phyloP scores from a whole-genome alignment of 805 yeast species.

The Cyberlindnera euphorbiae region DNA sequence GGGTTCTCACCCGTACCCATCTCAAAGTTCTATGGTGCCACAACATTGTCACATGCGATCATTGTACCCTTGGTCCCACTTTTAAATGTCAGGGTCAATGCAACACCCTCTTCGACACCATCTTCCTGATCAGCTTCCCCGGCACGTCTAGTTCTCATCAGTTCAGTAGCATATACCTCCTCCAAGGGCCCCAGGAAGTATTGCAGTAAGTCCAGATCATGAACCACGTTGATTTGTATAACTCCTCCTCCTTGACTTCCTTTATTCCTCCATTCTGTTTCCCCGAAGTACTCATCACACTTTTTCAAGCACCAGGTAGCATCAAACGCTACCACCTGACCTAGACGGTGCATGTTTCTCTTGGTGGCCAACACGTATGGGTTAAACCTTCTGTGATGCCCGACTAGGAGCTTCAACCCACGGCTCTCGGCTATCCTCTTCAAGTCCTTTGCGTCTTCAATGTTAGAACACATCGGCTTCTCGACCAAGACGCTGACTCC shows the following conservation, averaged over 20 bases:
- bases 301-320: conserved; percentile 19
- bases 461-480: conserved; percentile 17
- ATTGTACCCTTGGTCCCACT: conserved; percentile 16
- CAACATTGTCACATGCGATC: conserved; percentile 18
- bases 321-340: conserved; percentile 16
- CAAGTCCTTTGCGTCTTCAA: conserved; percentile 12
- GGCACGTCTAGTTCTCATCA: conserved; percentile 9
- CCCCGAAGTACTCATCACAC: conserved; percentile 15
- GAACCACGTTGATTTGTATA: conserved; percentile 17
- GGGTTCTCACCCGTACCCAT: conserved; percentile 23
- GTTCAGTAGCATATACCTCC: conserved; percentile 15
- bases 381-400: conserved; percentile 18
- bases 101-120: conserved; percentile 19
- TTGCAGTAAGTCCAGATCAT: conserved; percentile 17
- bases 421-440: conserved; percentile 6
- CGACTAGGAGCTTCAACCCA: conserved; percentile 10
- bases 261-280: conserved; percentile 16
- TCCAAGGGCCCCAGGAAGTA: conserved; percentile 17
- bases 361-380: conserved; percentile 18
- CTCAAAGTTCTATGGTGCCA: conserved; percentile 19
- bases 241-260: conserved; percentile 18
- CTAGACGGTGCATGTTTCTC: conserved; percentile 8
- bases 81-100: conserved; percentile 10
- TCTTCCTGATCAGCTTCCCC: conserved; percentile 7
- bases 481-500: conserved; percentile 17